Percentiles rank a stretch among this genome's conserved stretches.
Evolutionary conservation across 495 filamentous ascomycete genomes (phyloP).

Genomic region (Collariella sp.): DNA sequence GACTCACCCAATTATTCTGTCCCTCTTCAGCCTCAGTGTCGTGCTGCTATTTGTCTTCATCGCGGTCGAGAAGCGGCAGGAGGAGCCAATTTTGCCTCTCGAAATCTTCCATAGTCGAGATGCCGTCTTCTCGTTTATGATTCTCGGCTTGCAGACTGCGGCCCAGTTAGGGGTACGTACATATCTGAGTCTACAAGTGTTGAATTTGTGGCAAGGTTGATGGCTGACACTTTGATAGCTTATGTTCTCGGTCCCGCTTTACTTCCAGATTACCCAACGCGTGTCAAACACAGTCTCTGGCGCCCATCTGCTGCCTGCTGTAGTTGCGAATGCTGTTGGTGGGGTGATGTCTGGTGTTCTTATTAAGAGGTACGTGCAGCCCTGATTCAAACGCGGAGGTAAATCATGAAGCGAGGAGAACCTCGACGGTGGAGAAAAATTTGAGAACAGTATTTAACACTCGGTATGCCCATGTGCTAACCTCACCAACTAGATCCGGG

Average conservation of each 20-base stretch:
- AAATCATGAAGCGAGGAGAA: no score
- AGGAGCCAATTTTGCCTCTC: slow-evolving; percentile 55
- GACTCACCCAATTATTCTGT: slow-evolving; percentile 39
- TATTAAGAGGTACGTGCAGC: slow-evolving; percentile 43
- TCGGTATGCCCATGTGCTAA: not conserved
- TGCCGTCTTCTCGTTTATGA: slow-evolving; percentile 46
- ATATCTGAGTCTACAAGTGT: not conserved
- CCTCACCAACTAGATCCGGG: slow-evolving; percentile 37
- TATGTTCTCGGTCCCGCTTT: slow-evolving; percentile 56
- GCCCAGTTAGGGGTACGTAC: slow-evolving; percentile 49
- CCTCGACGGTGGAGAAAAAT: not conserved
- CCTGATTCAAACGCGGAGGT: no score
- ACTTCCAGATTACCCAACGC: slow-evolving; percentile 56
- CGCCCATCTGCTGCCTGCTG: slow-evolving; percentile 54
- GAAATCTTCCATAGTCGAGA: slow-evolving; percentile 48
- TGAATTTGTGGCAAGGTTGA: not conserved
- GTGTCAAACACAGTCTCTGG: slow-evolving; percentile 51
- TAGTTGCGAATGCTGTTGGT: slow-evolving; percentile 57
- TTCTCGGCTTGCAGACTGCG: slow-evolving; percentile 43
- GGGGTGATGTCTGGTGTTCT: slow-evolving; percentile 50
- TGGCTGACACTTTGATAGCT: slow-evolving; percentile 23
- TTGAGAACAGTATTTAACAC: not conserved
- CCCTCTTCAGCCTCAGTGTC: slow-evolving; percentile 26
- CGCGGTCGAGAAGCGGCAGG: slow-evolving; percentile 43
- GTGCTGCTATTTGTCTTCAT: slow-evolving; percentile 41